A percentile compares a stretch with the other conserved stretches of the same genome.
Conservation (phyloP, 2,329 filamentous ascomycete genomes). For the Hypoxylon sp. region DNA sequence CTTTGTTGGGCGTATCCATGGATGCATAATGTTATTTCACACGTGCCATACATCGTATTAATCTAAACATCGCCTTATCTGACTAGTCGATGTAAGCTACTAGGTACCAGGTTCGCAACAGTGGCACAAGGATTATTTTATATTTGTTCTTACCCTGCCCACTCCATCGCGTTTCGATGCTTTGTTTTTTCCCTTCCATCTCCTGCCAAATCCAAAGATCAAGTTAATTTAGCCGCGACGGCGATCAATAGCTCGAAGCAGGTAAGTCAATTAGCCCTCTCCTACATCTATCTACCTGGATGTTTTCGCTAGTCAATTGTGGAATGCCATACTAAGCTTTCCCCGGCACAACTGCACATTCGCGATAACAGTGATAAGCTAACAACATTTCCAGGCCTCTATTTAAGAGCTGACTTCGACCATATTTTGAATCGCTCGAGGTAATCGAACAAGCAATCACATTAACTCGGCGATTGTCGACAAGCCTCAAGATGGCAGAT, state of each 20-base stretch:
- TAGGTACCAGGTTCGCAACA: conserved; percentile 2
- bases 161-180: conserved; percentile 12
- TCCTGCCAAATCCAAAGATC: conserved; percentile 23
- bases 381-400: conserved; percentile 26
- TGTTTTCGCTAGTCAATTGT: conserved; percentile 1
- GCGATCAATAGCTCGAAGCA: conserved; percentile 33
- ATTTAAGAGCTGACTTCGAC: conserved; percentile 22
- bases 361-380: conserved; percentile 25
- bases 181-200: conserved; percentile 18
- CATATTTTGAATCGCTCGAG: conserved; percentile 23
- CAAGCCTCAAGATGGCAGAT: conserved; percentile 36
- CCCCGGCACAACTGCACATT: conserved; percentile 4
- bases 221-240: conserved; percentile 40
- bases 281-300: neutral
- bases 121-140: conserved; percentile 33
- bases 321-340: neutral
- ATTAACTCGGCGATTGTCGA: conserved; percentile 5
- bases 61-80: conserved; percentile 41
- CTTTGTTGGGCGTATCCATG: conserved; percentile 9
- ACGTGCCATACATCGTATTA: conserved; percentile 40
- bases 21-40: conserved; percentile 33
- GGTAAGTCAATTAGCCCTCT: conserved; percentile 20
- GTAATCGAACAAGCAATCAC: conserved; percentile 18
- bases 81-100: conserved; percentile 13
- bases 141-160: conserved; percentile 33